Conservation (phyloP, 1,139 yeast species). For the Hemisphaericaspora lyxosophila region DNA sequence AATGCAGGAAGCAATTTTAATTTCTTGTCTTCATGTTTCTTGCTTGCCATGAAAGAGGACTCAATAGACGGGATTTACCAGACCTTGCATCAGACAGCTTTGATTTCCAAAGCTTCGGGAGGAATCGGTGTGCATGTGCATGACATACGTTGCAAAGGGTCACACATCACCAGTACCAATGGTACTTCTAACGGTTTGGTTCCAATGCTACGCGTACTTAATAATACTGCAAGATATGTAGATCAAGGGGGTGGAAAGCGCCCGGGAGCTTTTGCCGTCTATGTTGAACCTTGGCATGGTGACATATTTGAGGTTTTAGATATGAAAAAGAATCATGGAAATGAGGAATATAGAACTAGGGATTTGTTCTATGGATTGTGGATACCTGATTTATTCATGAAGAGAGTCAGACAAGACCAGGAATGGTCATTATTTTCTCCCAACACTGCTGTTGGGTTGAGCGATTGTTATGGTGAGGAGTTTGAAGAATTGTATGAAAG, state of each 20-base stretch:
- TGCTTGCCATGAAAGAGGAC: constrained; percentile 58
- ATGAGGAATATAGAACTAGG: constrained; percentile 55
- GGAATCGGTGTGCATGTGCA: constrained; percentile 60
- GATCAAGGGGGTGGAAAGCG: constrained; percentile 65
- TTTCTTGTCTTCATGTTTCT: constrained; percentile 54
- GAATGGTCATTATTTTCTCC: constrained; percentile 61
- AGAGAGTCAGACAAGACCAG: constrained; percentile 46
- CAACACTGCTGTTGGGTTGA: constrained; percentile 50
- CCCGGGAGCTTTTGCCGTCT: constrained; percentile 64
- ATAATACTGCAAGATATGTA: constrained; percentile 59
- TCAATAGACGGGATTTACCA: constrained; percentile 59
- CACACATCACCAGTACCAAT: constrained; percentile 52
- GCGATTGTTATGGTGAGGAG: constrained; percentile 51
- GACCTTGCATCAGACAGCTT: constrained; percentile 53
- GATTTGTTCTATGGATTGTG: constrained; percentile 59
- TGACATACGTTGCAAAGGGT: constrained; percentile 51
- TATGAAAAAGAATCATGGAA: constrained; percentile 56
- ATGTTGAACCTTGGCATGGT: constrained; percentile 62
- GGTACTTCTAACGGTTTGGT: constrained; percentile 58
- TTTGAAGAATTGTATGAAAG: constrained; percentile 44
- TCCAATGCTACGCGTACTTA: constrained; percentile 60
- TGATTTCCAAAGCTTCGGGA: constrained; percentile 59
- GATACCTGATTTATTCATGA: constrained; percentile 62
- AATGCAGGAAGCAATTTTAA: constrained; percentile 53
- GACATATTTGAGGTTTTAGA: constrained; percentile 55